These are phyloP conservation scores for Dryas octopetala DNA, from an alignment of 306 rosid genomes.

Conservation along the genomic window DNA sequence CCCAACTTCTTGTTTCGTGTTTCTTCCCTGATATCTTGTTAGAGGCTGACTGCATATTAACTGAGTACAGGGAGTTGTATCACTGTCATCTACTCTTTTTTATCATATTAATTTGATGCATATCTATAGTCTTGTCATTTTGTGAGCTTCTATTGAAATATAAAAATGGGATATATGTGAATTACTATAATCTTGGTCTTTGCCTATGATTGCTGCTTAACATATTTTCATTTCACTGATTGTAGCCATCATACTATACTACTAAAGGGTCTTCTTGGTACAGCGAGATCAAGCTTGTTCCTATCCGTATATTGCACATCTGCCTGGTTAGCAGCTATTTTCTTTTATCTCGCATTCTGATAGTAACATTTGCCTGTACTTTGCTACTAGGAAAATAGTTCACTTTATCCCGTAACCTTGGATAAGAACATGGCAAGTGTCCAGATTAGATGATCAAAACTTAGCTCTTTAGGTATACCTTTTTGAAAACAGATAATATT, in stretches of 20 bases:
- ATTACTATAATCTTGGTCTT: conserved; percentile 8
- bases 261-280: conserved; percentile 79
- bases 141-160: background rate
- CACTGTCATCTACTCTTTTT: background rate
- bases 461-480: background rate
- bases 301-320: conserved; percentile 84
- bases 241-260: conserved; percentile 74
- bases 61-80: background rate
- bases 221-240: conserved; percentile 22
- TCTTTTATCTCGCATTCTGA: conserved; percentile 2
- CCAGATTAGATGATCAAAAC: background rate
- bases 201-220: conserved; percentile 14
- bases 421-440: background rate
- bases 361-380: background rate
- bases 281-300: conserved; percentile 96
- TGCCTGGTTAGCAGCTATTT: conserved; percentile 67
- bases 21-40: background rate
- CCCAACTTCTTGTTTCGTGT: background rate
- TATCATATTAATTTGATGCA: background rate
- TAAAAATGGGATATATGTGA: conserved; percentile 1
- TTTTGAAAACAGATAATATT: background rate
- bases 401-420: background rate
- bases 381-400: background rate
- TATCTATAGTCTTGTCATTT: background rate
- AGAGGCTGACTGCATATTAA: background rate